These are phyloP conservation scores for Chlorencoelia australis DNA, from an alignment of 2,329 filamentous ascomycete species.

Conservation along the genomic window DNA sequence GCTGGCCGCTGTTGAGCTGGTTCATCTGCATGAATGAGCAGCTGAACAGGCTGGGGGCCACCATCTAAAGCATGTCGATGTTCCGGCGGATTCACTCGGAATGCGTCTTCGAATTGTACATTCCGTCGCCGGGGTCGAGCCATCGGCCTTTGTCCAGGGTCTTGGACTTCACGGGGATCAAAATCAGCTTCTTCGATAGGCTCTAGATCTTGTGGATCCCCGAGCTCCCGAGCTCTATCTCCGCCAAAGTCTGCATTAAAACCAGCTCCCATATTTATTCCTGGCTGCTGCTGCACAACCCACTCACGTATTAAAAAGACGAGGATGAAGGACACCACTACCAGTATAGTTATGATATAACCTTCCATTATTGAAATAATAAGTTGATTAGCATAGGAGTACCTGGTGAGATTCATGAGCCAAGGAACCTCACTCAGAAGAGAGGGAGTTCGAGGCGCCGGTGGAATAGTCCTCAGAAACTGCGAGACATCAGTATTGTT, in stretches of 20 bases:
- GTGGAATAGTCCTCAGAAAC: constrained; percentile 4
- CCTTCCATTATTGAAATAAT: constrained; percentile 82
- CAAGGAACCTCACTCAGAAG: constrained; percentile 48
- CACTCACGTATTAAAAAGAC: constrained; percentile 95
- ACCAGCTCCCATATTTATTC: constrained; percentile 66
- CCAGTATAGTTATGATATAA: constrained; percentile 82
- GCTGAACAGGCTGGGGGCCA: too few relatives aligned
- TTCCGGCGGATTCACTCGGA: background rate
- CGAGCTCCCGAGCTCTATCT: constrained; percentile 27
- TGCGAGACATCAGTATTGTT: constrained; percentile 10
- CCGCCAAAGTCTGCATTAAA: constrained; percentile 46
- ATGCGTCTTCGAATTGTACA: too few relatives aligned
- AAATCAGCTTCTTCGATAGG: background rate
- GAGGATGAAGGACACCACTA: constrained; percentile 92
- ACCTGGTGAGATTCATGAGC: constrained; percentile 54
- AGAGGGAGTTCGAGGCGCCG: constrained; percentile 26
- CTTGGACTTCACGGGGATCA: too few relatives aligned
- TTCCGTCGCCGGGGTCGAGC: constrained; percentile 18
- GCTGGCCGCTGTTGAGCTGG: constrained; percentile 8
- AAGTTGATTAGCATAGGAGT: constrained; percentile 62
- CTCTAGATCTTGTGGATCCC: constrained; percentile 3
- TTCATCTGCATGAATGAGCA: background rate
- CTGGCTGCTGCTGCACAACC: constrained; percentile 94
- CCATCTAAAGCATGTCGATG: too few relatives aligned
- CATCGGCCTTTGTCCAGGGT: constrained; percentile 17